Conservation (phyloP, 805 yeast genomes). For the Ogataea ganodermae region DNA sequence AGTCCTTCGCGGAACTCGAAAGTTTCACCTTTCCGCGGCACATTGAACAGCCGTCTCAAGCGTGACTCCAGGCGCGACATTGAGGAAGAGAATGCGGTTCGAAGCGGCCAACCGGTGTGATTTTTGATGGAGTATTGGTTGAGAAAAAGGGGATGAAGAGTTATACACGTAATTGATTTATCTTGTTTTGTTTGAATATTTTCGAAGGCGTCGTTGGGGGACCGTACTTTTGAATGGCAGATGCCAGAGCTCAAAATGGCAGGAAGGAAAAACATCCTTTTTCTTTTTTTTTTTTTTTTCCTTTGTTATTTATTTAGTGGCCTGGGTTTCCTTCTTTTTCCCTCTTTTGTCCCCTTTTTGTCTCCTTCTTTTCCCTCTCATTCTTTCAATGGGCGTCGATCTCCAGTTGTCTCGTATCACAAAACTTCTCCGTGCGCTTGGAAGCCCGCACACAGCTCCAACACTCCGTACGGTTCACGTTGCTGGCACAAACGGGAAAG, state of each 20-base stretch:
- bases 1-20: slow-evolving; percentile 86
- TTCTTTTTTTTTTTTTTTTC: neutral
- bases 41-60: slow-evolving; percentile 56
- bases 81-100: slow-evolving; percentile 8
- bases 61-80: slow-evolving; percentile 46
- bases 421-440: slow-evolving; percentile 49
- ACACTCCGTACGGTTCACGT: slow-evolving; percentile 73
- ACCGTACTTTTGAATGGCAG: neutral
- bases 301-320: neutral
- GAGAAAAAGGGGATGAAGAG: neutral
- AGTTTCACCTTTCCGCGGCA: slow-evolving; percentile 73
- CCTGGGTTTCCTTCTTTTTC: neutral
- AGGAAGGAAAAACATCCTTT: neutral
- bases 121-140: neutral
- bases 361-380: neutral
- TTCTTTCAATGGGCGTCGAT: slow-evolving; percentile 36
- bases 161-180: neutral
- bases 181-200: neutral
- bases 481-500: slow-evolving; percentile 97
- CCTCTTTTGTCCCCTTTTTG: neutral
- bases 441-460: slow-evolving; percentile 62
- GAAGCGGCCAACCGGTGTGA: neutral
- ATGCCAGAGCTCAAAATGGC: neutral
- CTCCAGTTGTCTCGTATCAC: slow-evolving; percentile 58
- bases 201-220: neutral